Conservation (phyloP, 352 stramenopile species). For the Globisporangium cylindrosporum region DNA sequence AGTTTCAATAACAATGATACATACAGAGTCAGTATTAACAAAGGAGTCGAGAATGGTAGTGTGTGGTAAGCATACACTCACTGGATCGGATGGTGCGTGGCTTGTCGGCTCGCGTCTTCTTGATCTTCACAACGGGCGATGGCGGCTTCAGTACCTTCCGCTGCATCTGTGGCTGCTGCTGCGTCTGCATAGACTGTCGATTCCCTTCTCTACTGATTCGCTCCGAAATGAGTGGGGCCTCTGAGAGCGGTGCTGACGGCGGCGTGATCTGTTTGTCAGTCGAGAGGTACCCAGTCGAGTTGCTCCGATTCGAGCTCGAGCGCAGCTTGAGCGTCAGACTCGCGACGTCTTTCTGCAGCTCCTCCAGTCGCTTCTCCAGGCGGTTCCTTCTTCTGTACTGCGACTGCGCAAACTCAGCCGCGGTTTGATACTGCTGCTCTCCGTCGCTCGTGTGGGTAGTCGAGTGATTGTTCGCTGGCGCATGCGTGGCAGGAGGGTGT, state of each 20-base stretch:
- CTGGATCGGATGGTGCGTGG: constrained; percentile 10
- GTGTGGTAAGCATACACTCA: background rate
- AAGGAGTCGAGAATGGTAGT: background rate
- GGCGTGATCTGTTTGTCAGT: constrained; percentile 23
- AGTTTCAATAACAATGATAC: background rate
- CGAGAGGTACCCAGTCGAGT: constrained; percentile 22
- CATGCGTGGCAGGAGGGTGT: background rate
- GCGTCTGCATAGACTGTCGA: background rate
- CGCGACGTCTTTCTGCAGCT: constrained; percentile 73
- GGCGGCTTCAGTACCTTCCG: background rate
- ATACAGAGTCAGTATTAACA: background rate
- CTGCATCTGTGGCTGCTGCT: constrained; percentile 1
- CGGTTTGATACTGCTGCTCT: constrained; percentile 10
- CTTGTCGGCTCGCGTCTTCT: constrained; percentile 12
- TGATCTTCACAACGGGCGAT: constrained; percentile 8
- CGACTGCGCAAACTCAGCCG: constrained; percentile 29
- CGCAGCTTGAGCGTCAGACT: constrained; percentile 72
- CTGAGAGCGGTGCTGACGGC: background rate
- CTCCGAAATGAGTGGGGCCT: background rate
- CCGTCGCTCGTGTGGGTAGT: constrained; percentile 1
- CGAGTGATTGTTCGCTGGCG: background rate
- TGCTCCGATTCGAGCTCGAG: constrained; percentile 29
- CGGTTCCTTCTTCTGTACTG: constrained; percentile 54
- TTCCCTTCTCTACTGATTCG: background rate
- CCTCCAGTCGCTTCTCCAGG: constrained; percentile 60